Evolutionary conservation across 129 eudicot genomes (phyloP).

Genomic region (Helianthus tuberosus): DNA sequence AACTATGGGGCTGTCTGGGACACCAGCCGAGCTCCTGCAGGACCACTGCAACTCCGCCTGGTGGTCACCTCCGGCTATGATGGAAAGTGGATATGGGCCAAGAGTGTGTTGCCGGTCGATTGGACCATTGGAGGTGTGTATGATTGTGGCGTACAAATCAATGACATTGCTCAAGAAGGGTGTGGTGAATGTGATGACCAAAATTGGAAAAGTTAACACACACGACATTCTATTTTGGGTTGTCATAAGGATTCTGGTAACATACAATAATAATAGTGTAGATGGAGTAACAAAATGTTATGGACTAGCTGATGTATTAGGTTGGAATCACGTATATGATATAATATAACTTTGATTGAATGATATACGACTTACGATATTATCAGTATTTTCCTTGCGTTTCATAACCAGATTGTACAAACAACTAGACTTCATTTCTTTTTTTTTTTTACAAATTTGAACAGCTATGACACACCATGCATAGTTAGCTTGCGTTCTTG

Average conservation of each 20-base stretch:
- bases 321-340: not conserved
- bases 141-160: slow-evolving; percentile 71
- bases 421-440: not conserved
- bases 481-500: slow-evolving; percentile 50
- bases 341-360: too few species aligned
- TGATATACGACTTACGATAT: too few species aligned
- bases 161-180: slow-evolving; percentile 75
- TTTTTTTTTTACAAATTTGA: not conserved
- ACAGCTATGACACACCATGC: not conserved
- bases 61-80: slow-evolving; percentile 72
- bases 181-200: slow-evolving; percentile 63
- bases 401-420: slow-evolving; percentile 20
- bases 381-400: not conserved
- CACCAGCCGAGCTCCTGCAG: slow-evolving; percentile 57
- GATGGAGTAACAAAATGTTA: slow-evolving; percentile 27
- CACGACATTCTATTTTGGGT: not conserved
- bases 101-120: slow-evolving; percentile 58
- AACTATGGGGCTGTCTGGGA: slow-evolving; percentile 82
- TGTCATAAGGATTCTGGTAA: slow-evolving; percentile 3
- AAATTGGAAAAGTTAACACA: slow-evolving; percentile 41
- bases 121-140: slow-evolving; percentile 70
- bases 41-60: slow-evolving; percentile 66
- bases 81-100: slow-evolving; percentile 61
- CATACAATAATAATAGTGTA: slow-evolving; percentile 15
- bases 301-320: slow-evolving; percentile 21